phyloP scores from a whole-genome alignment of 2,329 filamentous ascomycete genomes.

The Pseudogymnoascus sp. region DNA sequence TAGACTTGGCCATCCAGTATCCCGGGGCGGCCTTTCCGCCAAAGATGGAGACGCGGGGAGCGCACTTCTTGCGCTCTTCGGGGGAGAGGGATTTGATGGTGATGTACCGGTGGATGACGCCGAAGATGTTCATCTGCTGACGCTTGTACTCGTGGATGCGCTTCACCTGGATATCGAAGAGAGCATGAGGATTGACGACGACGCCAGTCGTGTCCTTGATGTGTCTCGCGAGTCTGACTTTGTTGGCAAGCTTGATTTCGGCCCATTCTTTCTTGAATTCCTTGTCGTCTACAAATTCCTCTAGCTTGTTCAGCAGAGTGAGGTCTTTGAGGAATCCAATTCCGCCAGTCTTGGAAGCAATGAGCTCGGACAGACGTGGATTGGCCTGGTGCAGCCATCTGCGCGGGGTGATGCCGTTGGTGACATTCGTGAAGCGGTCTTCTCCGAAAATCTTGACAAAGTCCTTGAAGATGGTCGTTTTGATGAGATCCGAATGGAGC shows the following conservation, averaged over 20 bases:
- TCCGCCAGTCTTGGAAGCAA: slow-evolving; percentile 79
- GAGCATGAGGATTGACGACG: slow-evolving; percentile 72
- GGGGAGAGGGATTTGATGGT: slow-evolving; percentile 76
- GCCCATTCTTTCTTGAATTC: slow-evolving; percentile 90
- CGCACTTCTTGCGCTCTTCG: slow-evolving; percentile 77
- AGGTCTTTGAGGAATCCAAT: slow-evolving; percentile 84
- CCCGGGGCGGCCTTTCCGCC: slow-evolving; percentile 95
- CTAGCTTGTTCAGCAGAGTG: slow-evolving; percentile 76
- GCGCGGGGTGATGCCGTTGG: slow-evolving; percentile 92
- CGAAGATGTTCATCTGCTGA: slow-evolving; percentile 98
- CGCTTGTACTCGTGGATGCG: slow-evolving; percentile 99
- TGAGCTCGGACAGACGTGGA: slow-evolving; percentile 81
- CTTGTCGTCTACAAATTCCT: slow-evolving; percentile 75
- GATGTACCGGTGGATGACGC: slow-evolving; percentile 90
- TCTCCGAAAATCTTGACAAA: slow-evolving; percentile 91
- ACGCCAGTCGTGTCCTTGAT: slow-evolving; percentile 77
- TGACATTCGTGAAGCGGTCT: slow-evolving; percentile 98
- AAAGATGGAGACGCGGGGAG: slow-evolving; percentile 88
- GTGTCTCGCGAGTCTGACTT: slow-evolving; percentile 81
- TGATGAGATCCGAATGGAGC: slow-evolving; percentile 93
- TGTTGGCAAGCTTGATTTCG: slow-evolving; percentile 95
- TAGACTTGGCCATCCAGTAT: slow-evolving; percentile 99
- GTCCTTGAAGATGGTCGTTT: slow-evolving; percentile 99
- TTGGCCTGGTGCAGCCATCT: slow-evolving; percentile 98
- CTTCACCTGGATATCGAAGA: slow-evolving; percentile 98